Base-by-base conservation (phyloP, 345 rosid species). In the Lepidium africanum region DNA sequence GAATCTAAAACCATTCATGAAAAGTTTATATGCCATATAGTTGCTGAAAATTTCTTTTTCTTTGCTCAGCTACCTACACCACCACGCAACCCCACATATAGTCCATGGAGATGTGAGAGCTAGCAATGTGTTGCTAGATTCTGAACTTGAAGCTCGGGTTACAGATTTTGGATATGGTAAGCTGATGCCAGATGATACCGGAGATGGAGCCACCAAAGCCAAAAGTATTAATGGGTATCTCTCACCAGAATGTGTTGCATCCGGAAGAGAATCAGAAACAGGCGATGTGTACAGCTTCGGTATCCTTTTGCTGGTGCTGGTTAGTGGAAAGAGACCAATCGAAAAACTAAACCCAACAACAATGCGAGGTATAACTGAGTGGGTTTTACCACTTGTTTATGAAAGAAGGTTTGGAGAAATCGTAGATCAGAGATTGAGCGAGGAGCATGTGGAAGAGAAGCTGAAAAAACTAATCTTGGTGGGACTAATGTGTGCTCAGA, bases 211-310 rank as follows among this genome's bases (percentile, higher is more conserved):
- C 0, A 78, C 91, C 16, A 82, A 85, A 19, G 84, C 81, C 5
- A 92, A 88, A 71, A 91, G 87, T 54, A 90, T 77, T 0, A 68
- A 86, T n/a, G 96, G 88, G 2, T 93, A 90, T 79, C 77, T 93
- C 7, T 87, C 98, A 1, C 98, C 96, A 0, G 96, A 93, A 63
- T 90, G 88, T 14, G 90, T 86, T 14, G 85, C 87, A 83, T 86
- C 90, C 86, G 98, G 93, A 3, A 85, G 86, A 55, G 96, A 87
- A 17, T 84, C 98, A 2, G 96, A 93, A 59, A 71, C 85, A 5
- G 87, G 97, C 12, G 98, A 90, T 16, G 98, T 93, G 11, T 93
- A 85, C 65, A 90, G 98, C 69, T 93, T 86, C 15, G 98, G 98
- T n/a, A 90, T 93, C 71, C 84, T 93, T 14, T 75, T 93, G 11